These are phyloP conservation scores for Macrophomina pseudophaseolina DNA, from an alignment of 2,329 filamentous ascomycete genomes.

Conservation along the genomic window DNA sequence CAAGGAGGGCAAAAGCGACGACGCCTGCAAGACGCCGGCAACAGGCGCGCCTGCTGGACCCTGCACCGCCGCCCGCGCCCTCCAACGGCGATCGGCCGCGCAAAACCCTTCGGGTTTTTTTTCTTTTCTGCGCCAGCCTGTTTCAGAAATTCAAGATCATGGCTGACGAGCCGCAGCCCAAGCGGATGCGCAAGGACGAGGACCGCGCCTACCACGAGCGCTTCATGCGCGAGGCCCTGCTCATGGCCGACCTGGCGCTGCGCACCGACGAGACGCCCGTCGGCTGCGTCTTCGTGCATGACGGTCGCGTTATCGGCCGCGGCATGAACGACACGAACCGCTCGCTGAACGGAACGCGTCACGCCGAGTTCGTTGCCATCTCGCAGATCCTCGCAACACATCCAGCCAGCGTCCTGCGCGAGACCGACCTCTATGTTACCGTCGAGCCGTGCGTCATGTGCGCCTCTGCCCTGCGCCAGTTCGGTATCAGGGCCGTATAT, in stretches of 20 bases:
- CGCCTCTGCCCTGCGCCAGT: constrained; percentile 86
- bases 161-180: constrained; percentile 14
- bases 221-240: constrained; percentile 85
- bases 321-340: constrained; percentile 98
- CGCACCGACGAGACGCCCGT: constrained; percentile 91
- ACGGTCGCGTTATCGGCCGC: constrained; percentile 77
- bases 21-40: background rate
- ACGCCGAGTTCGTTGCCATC: constrained; percentile 94
- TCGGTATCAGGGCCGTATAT: constrained; percentile 86
- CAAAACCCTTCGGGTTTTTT: constrained; percentile 9
- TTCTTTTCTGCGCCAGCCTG: constrained; percentile 21
- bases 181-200: constrained; percentile 11
- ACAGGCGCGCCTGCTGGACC: constrained; percentile 4
- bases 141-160: constrained; percentile 2
- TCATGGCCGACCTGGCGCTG: constrained; percentile 88
- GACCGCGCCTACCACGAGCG: constrained; percentile 49
- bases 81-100: constrained; percentile 22
- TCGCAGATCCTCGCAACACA: constrained; percentile 68
- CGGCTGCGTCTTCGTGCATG: constrained; percentile 88
- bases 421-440: constrained; percentile 89
- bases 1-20: constrained; percentile 15
- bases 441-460: constrained; percentile 99
- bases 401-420: constrained; percentile 69
- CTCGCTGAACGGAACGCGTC: constrained; percentile 84
- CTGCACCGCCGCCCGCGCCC: constrained; percentile 10